Percentiles rank a stretch among this genome's conserved stretches.
Conservation (phyloP, 805 yeast genomes). For the Pichia californica region DNA sequence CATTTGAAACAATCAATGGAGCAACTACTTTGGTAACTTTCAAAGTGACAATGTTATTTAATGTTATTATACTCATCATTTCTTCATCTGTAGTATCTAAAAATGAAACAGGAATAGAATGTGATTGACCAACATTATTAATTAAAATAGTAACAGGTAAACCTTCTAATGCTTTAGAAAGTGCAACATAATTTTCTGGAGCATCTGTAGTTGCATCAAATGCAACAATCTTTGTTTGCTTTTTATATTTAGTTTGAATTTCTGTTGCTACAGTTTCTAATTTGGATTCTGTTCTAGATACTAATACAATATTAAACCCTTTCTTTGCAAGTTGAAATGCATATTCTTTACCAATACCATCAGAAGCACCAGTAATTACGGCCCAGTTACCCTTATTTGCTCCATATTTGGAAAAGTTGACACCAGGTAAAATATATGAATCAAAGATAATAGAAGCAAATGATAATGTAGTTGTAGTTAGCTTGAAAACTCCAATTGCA, state of each 20-base stretch:
- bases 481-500: constrained; percentile 56
- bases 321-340: constrained; percentile 77
- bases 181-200: constrained; percentile 46
- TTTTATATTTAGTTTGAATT: constrained; percentile 52
- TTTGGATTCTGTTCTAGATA: constrained; percentile 79
- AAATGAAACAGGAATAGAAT: constrained; percentile 92
- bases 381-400: constrained; percentile 77
- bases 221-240: constrained; percentile 60
- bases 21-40: constrained; percentile 74
- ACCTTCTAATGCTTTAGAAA: constrained; percentile 40
- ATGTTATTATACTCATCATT: constrained; percentile 70
- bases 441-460: constrained; percentile 51
- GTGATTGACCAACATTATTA: constrained; percentile 94
- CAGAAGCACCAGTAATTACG: constrained; percentile 95
- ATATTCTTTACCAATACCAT: constrained; percentile 94
- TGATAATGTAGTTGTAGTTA: constrained; percentile 45
- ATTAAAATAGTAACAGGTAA: constrained; percentile 68
- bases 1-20: constrained; percentile 59
- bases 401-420: constrained; percentile 63
- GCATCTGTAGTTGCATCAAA: constrained; percentile 71
- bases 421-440: constrained; percentile 57
- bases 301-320: constrained; percentile 77
- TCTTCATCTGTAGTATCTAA: constrained; percentile 71
- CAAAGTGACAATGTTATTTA: constrained; percentile 81
- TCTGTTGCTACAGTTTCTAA: constrained; percentile 60